These are phyloP conservation scores for Fusarium sp. DNA, from an alignment of 2,329 filamentous ascomycete species.

Conservation along the genomic window DNA sequence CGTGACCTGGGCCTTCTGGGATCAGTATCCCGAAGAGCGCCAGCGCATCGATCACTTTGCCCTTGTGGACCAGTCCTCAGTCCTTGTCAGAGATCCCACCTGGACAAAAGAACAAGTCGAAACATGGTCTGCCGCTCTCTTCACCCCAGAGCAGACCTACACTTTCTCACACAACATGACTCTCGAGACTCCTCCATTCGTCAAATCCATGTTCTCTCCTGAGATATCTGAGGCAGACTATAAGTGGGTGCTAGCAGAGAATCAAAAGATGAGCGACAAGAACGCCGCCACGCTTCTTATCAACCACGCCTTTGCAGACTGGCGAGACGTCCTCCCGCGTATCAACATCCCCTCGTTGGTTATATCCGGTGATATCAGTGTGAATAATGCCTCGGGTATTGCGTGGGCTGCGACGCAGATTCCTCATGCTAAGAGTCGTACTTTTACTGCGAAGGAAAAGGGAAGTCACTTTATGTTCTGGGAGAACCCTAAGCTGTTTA, in stretches of 20 bases:
- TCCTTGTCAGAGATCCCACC: background rate
- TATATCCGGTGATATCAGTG: background rate
- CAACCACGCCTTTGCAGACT: background rate
- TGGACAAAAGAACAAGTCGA: slow-evolving; percentile 1
- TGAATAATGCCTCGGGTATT: background rate
- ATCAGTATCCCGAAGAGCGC: background rate
- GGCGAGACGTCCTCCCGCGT: background rate
- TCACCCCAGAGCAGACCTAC: background rate
- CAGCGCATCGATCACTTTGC: background rate
- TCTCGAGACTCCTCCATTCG: background rate
- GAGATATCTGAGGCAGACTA: background rate
- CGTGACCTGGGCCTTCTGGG: slow-evolving; percentile 9
- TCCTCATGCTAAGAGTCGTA: background rate
- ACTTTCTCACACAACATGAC: background rate
- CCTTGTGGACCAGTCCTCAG: background rate
- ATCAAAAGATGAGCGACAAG: slow-evolving; percentile 1
- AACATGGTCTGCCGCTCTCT: background rate
- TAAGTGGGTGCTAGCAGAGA: slow-evolving; percentile 1
- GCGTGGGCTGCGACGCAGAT: slow-evolving; percentile 2
- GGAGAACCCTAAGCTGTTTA: background rate
- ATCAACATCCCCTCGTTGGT: background rate
- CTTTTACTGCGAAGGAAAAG: background rate
- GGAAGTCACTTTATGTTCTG: slow-evolving; percentile 11
- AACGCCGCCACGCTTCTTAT: background rate
- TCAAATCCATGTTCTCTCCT: background rate